Base-by-base conservation (phyloP, 306 rosid genomes). In the Alnus rubra region DNA sequence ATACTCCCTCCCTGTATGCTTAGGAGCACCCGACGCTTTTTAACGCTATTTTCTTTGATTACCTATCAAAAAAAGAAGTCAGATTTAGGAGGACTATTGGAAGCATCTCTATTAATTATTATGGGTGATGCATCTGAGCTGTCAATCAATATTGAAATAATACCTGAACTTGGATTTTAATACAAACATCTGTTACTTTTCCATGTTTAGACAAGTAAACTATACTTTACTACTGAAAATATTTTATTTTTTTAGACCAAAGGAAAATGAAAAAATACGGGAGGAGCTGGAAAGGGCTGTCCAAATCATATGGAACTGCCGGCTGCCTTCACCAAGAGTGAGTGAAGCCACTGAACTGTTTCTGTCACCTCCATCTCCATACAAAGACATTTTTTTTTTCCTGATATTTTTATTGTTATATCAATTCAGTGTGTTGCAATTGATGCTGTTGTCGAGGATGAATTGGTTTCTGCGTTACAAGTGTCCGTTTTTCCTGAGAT, bases 271-370 rank as follows among this genome's bases (percentile, higher is more conserved):
- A 84, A 91, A 63, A 80, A 65, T 85, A 80, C 81, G 91, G 35
- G 71, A 76, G 49, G 93, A 91, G 85, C 82, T 94, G 79, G 95
- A 88, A 77, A 92, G 88, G 79, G 98, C 97, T 12, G 87, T 92
- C 65, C 86, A 94, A 59, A 91, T 92, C 71, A 94, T 94, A 83
- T 94, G 98, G 98, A 92, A 89, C 79, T 94, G 98, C 71, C 63
- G 88, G 83, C 89, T 94, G 63, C 98, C 98, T 69, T 94, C 98
- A 13, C 98, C 98, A 48, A 91, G 98, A 84, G 98, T 94, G 87
- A 81, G 95, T 42, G 68, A 80, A 82, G 55, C 68, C 42, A 62
- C 30, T 45, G 19, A 10, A 16, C 74, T 81, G 65, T 45, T 78
- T 47, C 52, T 58, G 65, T 65, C 62, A 62, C 64, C 50, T 80